Evolutionary conservation across 192 early-diverging fungal genomes (phyloP).

Genomic region (Backusella westeae): DNA sequence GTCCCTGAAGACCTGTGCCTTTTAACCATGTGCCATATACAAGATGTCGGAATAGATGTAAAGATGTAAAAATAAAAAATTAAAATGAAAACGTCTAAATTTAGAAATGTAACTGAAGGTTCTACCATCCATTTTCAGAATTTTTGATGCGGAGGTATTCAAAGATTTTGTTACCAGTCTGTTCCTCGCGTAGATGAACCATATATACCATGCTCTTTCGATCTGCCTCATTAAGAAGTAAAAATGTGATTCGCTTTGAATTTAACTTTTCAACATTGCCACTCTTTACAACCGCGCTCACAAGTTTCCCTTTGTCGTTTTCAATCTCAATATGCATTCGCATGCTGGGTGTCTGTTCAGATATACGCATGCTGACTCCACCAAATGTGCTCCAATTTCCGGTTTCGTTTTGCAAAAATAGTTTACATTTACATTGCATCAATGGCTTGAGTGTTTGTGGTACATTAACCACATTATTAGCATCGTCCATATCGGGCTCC

Average conservation of each 20-base stretch:
- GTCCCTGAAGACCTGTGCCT: neutral
- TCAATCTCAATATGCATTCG: conserved; percentile 48
- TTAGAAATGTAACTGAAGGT: neutral
- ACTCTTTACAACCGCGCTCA: conserved; percentile 47
- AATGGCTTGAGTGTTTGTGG: conserved; percentile 35
- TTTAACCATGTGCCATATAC: neutral
- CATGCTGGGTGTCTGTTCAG: conserved; percentile 48
- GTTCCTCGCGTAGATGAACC: conserved; percentile 56
- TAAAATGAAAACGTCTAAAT: neutral
- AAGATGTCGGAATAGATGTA: neutral
- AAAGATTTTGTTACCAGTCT: conserved; percentile 41
- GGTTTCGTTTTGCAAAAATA: conserved; percentile 54
- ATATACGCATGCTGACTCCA: conserved; percentile 40
- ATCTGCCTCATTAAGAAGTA: conserved; percentile 39
- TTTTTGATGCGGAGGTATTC: conserved; percentile 42
- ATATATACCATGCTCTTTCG: conserved; percentile 51
- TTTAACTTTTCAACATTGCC: conserved; percentile 47
- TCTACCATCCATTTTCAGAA: conserved; percentile 21
- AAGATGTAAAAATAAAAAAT: neutral
- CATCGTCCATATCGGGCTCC: neutral
- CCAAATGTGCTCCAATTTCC: conserved; percentile 53
- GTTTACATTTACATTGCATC: conserved; percentile 44
- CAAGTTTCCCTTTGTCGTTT: conserved; percentile 42
- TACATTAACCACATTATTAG: conserved; percentile 12
- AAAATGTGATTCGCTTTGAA: conserved; percentile 47